Base-by-base conservation (phyloP, 2,329 filamentous ascomycete genomes). In the Diaporthe sp. region DNA sequence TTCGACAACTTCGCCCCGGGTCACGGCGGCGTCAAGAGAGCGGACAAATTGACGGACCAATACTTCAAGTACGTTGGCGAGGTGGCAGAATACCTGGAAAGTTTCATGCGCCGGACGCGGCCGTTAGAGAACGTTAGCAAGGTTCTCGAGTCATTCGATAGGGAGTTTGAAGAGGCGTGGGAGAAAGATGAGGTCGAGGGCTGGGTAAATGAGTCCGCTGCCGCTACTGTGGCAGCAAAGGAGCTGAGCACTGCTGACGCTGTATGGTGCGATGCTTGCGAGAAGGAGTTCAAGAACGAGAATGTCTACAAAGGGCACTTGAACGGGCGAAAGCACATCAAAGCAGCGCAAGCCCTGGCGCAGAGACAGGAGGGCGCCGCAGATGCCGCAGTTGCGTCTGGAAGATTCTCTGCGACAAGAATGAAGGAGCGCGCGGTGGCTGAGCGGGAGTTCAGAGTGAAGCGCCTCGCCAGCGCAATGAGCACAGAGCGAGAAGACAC, bases 261-360 rank as follows among this genome's bases (percentile, higher is more conserved):
- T 0, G 90, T 95, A 22, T 98, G 94, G 94, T 99, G 97, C 81
- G 89, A 93, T 8, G 95, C 96, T 77, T 99, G 97, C 83, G 94
- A 97, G 82, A 98, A 96, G 85, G 95, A 96, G 76, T 99, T 98
- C 86, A 95, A 94, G 81, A 98, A 98, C 81, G 92, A 97, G 79
- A 98, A 98, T 77, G 95, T 98, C 65, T 98, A 98, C 87, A 96
- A 95, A 80, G 92, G 91, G 51, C 97, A 99, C 83, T 85, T 99
- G 77, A 93, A 88, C 0, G 96, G 96, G 57, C 96, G 98, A 85
- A 99, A 98, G 83, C 97, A 99, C 83, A 91, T 96, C 83, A 95
- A 95, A 80, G 94, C 94, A 0, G 94, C 94, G 0, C 92, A 95
- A 82, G 89, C 90, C 72, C 89, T 92, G 57, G 88, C 88, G 72